phyloP scores from a whole-genome alignment of 306 rosid genomes.

The Glycyrrhiza uralensis region DNA sequence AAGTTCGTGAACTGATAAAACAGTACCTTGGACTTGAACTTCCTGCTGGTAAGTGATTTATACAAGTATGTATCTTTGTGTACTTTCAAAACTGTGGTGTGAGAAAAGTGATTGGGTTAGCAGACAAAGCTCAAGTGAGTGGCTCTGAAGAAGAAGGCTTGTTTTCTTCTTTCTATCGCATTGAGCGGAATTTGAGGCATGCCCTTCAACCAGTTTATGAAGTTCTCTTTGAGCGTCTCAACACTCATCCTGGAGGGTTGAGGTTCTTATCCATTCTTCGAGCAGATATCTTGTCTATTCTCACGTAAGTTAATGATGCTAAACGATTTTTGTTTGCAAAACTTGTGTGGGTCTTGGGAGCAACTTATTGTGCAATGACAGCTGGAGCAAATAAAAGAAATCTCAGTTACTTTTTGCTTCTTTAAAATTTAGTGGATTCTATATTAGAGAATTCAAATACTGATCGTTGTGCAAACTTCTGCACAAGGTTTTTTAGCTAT shows the following conservation, averaged over 20 bases:
- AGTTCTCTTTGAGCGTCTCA: constrained; percentile 86
- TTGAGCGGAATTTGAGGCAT: constrained; percentile 79
- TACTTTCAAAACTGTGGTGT: constrained; percentile 1
- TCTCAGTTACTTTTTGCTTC: constrained; percentile 6
- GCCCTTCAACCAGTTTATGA: constrained; percentile 80
- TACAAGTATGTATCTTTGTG: neutral
- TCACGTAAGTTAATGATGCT: constrained; percentile 58
- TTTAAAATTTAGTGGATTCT: constrained; percentile 6
- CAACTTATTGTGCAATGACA: neutral
- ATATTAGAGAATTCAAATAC: constrained; percentile 2
- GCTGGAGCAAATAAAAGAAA: neutral
- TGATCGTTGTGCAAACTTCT: neutral
- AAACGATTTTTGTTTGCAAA: neutral
- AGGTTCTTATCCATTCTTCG: constrained; percentile 74
- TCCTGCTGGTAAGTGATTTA: constrained; percentile 53
- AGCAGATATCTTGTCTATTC: constrained; percentile 72
- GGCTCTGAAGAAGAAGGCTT: constrained; percentile 48
- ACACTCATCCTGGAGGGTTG: constrained; percentile 90
- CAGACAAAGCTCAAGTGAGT: constrained; percentile 46
- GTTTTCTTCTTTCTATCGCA: constrained; percentile 68
- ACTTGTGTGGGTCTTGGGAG: neutral
- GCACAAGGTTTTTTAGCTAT: neutral
- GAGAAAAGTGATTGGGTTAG: constrained; percentile 32
- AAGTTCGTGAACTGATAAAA: constrained; percentile 68
- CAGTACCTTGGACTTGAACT: constrained; percentile 84